Conservation (phyloP, 345 rosid species). For the Raphanus raphanistrum region DNA sequence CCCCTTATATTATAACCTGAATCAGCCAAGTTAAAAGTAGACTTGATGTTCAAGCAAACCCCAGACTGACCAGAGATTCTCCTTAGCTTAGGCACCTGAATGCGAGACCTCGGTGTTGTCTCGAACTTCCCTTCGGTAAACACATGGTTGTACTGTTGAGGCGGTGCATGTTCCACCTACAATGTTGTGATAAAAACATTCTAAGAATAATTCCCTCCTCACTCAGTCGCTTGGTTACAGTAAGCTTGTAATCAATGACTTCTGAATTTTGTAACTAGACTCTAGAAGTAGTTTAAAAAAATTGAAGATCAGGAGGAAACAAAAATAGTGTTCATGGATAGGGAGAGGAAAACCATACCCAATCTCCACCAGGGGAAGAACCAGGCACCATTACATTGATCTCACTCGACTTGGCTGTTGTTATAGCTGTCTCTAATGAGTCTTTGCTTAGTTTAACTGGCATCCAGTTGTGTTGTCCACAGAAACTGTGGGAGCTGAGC, state of each 20-base stretch:
- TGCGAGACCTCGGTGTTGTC: conserved; percentile 89
- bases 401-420: conserved; percentile 64
- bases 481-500: no score
- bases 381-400: conserved; percentile 87
- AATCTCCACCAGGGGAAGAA: conserved; percentile 59
- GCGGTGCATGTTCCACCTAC: conserved; percentile 86
- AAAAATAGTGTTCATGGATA: neutral
- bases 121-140: conserved; percentile 68
- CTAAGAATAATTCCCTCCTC: conserved; percentile 10
- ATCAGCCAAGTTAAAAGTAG: neutral
- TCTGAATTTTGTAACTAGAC: conserved; percentile 1
- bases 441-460: no score
- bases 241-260: neutral
- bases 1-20: conserved; percentile 12
- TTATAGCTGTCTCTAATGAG: no score
- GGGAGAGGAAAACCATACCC: conserved; percentile 55
- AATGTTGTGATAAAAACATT: conserved; percentile 20
- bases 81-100: conserved; percentile 77
- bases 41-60: conserved; percentile 29
- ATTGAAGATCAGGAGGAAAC: neutral
- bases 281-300: neutral
- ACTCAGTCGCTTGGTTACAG: neutral
- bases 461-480: no score
- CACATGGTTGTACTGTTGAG: conserved; percentile 72
- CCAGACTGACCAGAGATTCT: neutral